Percentiles rank a stretch among this genome's conserved stretches.
These are phyloP conservation scores for Cephaloascus fragrans DNA, from an alignment of 805 yeast species.

Conservation along the genomic window DNA sequence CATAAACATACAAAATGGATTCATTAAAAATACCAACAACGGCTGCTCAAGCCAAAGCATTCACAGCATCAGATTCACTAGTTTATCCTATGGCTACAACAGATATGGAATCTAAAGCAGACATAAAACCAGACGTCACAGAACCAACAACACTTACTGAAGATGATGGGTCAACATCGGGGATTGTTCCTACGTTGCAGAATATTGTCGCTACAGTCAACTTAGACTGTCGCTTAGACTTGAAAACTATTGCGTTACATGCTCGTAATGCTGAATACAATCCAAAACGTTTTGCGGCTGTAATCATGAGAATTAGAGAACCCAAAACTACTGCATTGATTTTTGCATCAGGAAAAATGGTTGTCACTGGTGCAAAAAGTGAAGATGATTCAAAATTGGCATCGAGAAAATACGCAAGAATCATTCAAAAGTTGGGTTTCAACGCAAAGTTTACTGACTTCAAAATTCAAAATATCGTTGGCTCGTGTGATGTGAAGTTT, in stretches of 20 bases:
- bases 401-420: constrained; percentile 94
- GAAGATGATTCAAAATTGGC: constrained; percentile 99
- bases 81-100: constrained; percentile 49
- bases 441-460: constrained; percentile 97
- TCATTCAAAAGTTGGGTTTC: constrained; percentile 94
- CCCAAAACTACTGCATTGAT: constrained; percentile 97
- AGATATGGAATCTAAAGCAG: constrained; percentile 10
- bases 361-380: constrained; percentile 97
- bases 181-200: constrained; percentile 91
- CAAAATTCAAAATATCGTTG: constrained; percentile 96
- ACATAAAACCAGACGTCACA: constrained; percentile 11
- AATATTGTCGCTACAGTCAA: constrained; percentile 98
- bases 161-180: constrained; percentile 76
- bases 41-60: constrained; percentile 67
- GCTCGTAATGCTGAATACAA: constrained; percentile 99
- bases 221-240: constrained; percentile 88
- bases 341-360: constrained; percentile 99
- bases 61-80: constrained; percentile 57
- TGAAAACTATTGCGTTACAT: constrained; percentile 94
- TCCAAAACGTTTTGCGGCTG: constrained; percentile 98
- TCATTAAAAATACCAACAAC: constrained; percentile 68
- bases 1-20: constrained; percentile 35
- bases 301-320: constrained; percentile 97
- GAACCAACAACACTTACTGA: constrained; percentile 33
- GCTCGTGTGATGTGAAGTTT: constrained; percentile 96